phyloP scores from a whole-genome alignment of 1,284 basidiomycete species.

The Apiotrichum porosum region DNA sequence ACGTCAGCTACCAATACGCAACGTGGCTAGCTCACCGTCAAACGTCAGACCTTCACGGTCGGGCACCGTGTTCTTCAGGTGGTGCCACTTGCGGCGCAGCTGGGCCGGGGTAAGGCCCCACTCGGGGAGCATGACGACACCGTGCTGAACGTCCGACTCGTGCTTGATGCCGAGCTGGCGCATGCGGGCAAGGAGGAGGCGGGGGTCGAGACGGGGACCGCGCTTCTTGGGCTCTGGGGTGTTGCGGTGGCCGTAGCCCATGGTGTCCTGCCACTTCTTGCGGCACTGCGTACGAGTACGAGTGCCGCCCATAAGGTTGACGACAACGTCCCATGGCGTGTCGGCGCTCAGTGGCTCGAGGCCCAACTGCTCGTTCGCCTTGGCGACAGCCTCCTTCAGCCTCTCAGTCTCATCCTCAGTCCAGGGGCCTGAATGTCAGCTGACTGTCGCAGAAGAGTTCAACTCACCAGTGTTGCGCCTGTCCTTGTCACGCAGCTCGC shows the following conservation, averaged over 20 bases:
- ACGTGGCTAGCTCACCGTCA: not conserved
- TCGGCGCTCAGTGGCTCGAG: constrained; percentile 17
- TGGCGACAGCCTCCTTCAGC: constrained; percentile 19
- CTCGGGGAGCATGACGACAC: constrained; percentile 2
- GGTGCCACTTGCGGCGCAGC: constrained; percentile 8
- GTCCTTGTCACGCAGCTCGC: constrained; percentile 20
- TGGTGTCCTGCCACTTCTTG: constrained; percentile 8
- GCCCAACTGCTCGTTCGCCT: constrained; percentile 20
- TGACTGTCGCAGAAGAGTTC: too few relatives aligned
- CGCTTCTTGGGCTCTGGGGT: not conserved
- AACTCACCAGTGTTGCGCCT: constrained; percentile 16
- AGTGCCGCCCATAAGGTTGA: constrained; percentile 14
- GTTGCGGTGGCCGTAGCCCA: constrained; percentile 1
- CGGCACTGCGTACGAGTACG: constrained; percentile 3
- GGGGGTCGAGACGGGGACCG: constrained; percentile 5
- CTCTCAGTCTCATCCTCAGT: constrained; percentile 18
- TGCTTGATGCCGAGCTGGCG: constrained; percentile 10
- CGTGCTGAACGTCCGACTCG: constrained; percentile 12
- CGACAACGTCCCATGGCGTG: constrained; percentile 31
- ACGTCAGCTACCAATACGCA: not conserved
- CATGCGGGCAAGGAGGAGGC: constrained; percentile 6
- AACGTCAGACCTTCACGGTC: constrained; percentile 4
- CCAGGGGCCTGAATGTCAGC: constrained; percentile 14
- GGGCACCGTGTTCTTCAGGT: constrained; percentile 2
- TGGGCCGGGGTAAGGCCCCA: constrained; percentile 11